Evolutionary conservation across 768 basidiomycete genomes (phyloP).

Genomic region (Leccinum obscurum): DNA sequence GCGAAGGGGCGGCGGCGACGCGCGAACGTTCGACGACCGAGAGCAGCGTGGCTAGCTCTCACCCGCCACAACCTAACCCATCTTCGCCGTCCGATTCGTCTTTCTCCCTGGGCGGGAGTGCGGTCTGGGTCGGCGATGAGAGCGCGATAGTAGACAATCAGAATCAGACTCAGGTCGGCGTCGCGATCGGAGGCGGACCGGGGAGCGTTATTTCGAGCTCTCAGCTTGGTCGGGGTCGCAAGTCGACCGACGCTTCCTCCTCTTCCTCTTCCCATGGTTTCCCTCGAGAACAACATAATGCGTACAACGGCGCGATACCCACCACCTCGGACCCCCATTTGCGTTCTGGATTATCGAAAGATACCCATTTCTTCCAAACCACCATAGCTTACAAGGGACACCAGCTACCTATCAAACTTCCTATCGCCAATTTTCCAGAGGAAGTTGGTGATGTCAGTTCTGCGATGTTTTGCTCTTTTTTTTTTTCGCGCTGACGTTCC

Average conservation of each 20-base stretch:
- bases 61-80: slow-evolving; percentile 34
- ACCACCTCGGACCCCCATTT: slow-evolving; percentile 47
- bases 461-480: slow-evolving; percentile 9
- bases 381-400: slow-evolving; percentile 81
- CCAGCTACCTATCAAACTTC: slow-evolving; percentile 86
- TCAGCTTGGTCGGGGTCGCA: slow-evolving; percentile 49
- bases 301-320: slow-evolving; percentile 38
- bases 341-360: slow-evolving; percentile 60
- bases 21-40: slow-evolving; percentile 43
- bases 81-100: slow-evolving; percentile 71
- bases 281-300: slow-evolving; percentile 39
- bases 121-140: slow-evolving; percentile 84
- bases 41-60: slow-evolving; percentile 35
- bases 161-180: slow-evolving; percentile 19
- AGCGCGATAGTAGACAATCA: slow-evolving; percentile 48
- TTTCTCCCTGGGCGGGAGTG: slow-evolving; percentile 76
- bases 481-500: background rate
- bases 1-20: slow-evolving; percentile 39
- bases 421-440: slow-evolving; percentile 84
- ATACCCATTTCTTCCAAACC: slow-evolving; percentile 94
- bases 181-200: slow-evolving; percentile 43
- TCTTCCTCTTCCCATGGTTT: slow-evolving; percentile 56
- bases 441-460: slow-evolving; percentile 93
- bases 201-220: slow-evolving; percentile 49
- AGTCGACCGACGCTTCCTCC: slow-evolving; percentile 75